Evolutionary conservation across 1,139 yeast genomes (phyloP), one percentile per base, ranked within the genome.

Genomic region (Saccharomyces uvarum): DNA sequence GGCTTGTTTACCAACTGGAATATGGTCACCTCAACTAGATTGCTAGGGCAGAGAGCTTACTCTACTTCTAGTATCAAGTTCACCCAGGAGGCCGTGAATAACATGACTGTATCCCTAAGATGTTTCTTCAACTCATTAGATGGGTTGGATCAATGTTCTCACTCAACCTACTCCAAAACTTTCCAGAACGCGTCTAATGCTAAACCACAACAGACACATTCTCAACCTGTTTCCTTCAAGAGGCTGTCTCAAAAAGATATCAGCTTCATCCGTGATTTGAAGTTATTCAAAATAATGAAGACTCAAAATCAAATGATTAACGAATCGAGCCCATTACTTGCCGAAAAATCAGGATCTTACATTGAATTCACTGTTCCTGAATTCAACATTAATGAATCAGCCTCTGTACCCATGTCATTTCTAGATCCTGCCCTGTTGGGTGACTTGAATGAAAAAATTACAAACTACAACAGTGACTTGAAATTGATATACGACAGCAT

Each of bases 311-410:
- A 38, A 38, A 16, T 38, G 7, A 19, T 38, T 11, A 19, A 38
- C 19, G 44, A 38, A 38, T 7, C 24, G 4, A 38, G 13, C 44
- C 21, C 44, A 16, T 38, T 8, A 9, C 19, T 19, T 11, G 75
- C 76, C 26, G 68, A 76, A 52, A 66, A 64, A 47, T 63, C 75
- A 8, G 84, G 85, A 1, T 76, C 82, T 51, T 77, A 73, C 64
- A 78, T 82, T 49, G 86, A 82, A 58, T 82, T 82, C 64, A 71
- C 73, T 21, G 59, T 80, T 28, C 77, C 75, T 7, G 44, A 38
- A 19, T 38, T 38, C 13, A 38, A 38, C 44, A n/a, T 38, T 47
- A 62, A 70, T 48, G 68, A 73, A 44, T 64, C 71, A 26, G 38
- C 62, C 3, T 70, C 80, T 51, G 84, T 84, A n/a, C 64, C 74